Evolutionary conservation across 202 grass and related monocot genomes (phyloP).

Genomic region (Schoenoplectus tabernaemontani): DNA sequence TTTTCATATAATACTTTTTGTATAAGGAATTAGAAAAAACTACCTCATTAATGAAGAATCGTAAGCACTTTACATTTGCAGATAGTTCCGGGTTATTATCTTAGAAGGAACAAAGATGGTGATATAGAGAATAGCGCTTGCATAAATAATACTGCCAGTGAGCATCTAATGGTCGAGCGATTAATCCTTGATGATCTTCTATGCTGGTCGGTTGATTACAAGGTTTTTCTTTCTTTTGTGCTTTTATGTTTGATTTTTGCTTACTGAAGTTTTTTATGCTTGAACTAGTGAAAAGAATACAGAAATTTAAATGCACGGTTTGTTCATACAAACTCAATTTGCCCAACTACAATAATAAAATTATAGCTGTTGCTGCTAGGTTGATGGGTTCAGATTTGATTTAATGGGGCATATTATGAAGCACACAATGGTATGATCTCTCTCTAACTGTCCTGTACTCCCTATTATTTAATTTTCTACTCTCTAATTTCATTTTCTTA

Average conservation of each 20-base stretch:
- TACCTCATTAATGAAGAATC: not conserved
- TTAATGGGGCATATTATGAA: conserved; percentile 99
- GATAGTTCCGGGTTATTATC: conserved; percentile 87
- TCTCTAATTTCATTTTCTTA: not conserved
- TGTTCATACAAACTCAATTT: not conserved
- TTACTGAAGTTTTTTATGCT: not conserved
- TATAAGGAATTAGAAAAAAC: not conserved
- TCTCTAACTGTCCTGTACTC: not conserved
- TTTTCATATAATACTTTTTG: not conserved
- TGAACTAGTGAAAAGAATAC: not conserved
- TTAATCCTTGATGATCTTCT: conserved; percentile 92
- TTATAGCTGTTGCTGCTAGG: conserved; percentile 33
- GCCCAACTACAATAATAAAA: conserved; percentile 3
- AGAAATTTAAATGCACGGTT: not conserved
- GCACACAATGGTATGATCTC: conserved; percentile 54
- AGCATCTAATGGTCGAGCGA: conserved; percentile 85
- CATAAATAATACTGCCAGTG: conserved; percentile 87
- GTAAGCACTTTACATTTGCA: conserved; percentile 27
- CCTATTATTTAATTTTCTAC: not conserved
- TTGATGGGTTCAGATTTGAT: conserved; percentile 96
- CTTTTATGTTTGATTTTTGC: not conserved
- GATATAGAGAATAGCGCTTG: conserved; percentile 65
- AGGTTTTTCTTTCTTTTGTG: conserved; percentile 36
- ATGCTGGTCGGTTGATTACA: conserved; percentile 74
- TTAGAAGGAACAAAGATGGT: conserved; percentile 62